Base-by-base conservation (phyloP, 192 early-diverging fungal genomes). In the Geranomyces variabilis region DNA sequence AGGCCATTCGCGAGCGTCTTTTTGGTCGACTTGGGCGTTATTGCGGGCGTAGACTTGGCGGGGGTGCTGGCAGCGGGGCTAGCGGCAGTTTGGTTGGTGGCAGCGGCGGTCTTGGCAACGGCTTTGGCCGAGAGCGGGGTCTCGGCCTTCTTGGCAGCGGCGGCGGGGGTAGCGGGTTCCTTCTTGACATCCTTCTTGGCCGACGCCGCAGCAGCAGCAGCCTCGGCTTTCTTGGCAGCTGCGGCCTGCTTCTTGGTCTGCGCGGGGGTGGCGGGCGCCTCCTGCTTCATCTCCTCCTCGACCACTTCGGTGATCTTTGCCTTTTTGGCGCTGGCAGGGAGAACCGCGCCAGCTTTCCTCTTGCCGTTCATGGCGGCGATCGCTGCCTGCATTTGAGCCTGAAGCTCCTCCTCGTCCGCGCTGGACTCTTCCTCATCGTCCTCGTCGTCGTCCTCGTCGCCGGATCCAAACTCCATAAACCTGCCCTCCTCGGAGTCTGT, bases 1-100 rank as follows among this genome's bases (percentile, higher is more conserved):
- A 98, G 77, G 51, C 96, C 94, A 57, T 83, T 87, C n/a, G 85
- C 82, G 81, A 73, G 83, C 1, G 66, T 63, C 71, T 83, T 79
- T 65, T 72, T 77, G 57, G 79, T 73, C 29, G 81, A 73, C 45
- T 80, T 36, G 24, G 70, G 70, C 36, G 70, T 53, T 8, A 24
- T n/a, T 8, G 36, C 47, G 8, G 59, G n/a, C 9, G 28, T 56
- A 41, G 68, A 13, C 36, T 70, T 61, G 19, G 19, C 24, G 51
- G 30, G 67, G 53, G n/a, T 21, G 61, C 29, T 21, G 26, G 26
- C n/a, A 22, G 33, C 61, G n/a, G n/a, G n/a, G n/a, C n/a, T n/a
- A n/a, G n/a, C n/a, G n/a, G n/a, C n/a, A n/a, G n/a, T n/a, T n/a
- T n/a, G n/a, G n/a, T 17, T 48, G 5, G 76, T 34, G 44, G 74